Evolutionary conservation across 2,329 filamentous ascomycete genomes (phyloP), one percentile per base, ranked within the genome.

Genomic region (Colletotrichum phormii): DNA sequence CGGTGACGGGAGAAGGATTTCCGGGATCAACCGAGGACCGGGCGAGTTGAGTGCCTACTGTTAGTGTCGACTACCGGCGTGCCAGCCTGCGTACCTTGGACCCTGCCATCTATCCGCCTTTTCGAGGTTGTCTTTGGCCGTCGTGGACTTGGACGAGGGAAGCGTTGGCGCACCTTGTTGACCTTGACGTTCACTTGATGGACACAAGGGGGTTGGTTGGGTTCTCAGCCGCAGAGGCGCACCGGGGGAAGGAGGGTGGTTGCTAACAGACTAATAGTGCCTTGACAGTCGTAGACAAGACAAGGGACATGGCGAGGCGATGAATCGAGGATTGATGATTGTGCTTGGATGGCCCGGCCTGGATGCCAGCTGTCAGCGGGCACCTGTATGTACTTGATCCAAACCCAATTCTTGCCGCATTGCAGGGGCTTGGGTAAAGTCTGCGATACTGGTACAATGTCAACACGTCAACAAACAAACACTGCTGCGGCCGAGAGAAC

Each of bases 301-400:
- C 42, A 46, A 46, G 42, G 42, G 42, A 22, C 8, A 22, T 22
- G 42, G 15, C 33, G 33, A 35, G 33, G 33, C 8, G 42, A 49
- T 49, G 8, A 49, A 49, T 49, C 42, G 42, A 49, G 7, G 7
- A 6, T 35, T 42, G 37, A 18, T 42, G 13, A 51, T 49, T 18
- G 42, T 18, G 57, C 33, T 26, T 49, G 66, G 66, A 49, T 55
- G 29, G 26, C 58, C 49, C 15, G 51, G 65, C 31, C 24, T n/a
- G 11, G 15, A 15, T 22, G 64, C 31, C 22, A 42, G 57, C 59
- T 62, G 65, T 68, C 65, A 63, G 58, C 22, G 33, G 49, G 31
- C 46, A 62, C 26, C 24, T 24, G 55, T 9, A 37, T 33, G 54
- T 18, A 33, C 15, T 22, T 5, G 54, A 13, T n/a, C 7, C 26